Evolutionary conservation across 495 filamentous ascomycete genomes (phyloP).

Genomic region (Aspergillus affinis): DNA sequence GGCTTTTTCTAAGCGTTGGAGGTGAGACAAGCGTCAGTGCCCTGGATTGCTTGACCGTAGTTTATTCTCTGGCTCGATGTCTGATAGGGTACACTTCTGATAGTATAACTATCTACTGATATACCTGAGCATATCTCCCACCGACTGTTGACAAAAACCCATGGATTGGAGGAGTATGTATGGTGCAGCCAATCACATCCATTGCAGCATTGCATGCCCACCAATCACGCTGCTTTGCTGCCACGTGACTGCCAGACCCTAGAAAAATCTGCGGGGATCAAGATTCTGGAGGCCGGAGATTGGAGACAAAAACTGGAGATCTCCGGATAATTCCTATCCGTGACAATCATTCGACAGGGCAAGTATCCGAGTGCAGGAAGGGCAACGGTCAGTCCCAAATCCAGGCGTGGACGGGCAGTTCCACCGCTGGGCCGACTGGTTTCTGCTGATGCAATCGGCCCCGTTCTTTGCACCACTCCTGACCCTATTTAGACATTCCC

Average conservation of each 20-base stretch:
- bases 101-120: no score
- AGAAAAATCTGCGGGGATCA: neutral
- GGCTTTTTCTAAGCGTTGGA: neutral
- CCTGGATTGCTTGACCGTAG: neutral
- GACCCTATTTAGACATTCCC: neutral
- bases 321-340: neutral
- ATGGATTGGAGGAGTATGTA: no score
- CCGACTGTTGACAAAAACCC: no score
- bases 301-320: neutral
- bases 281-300: no score
- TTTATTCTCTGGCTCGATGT: no score
- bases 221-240: neutral
- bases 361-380: no score
- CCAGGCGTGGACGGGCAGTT: neutral
- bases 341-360: neutral
- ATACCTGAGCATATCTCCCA: no score
- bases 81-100: no score
- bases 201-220: neutral
- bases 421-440: neutral
- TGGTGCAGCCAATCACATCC: neutral
- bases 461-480: conserved; percentile 9
- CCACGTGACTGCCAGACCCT: neutral
- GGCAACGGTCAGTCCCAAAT: neutral
- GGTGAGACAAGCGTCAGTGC: neutral
- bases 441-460: conserved; percentile 9